Evolutionary conservation across 192 early-diverging fungal species (phyloP).

Genomic region (Paraglomus occultum): DNA sequence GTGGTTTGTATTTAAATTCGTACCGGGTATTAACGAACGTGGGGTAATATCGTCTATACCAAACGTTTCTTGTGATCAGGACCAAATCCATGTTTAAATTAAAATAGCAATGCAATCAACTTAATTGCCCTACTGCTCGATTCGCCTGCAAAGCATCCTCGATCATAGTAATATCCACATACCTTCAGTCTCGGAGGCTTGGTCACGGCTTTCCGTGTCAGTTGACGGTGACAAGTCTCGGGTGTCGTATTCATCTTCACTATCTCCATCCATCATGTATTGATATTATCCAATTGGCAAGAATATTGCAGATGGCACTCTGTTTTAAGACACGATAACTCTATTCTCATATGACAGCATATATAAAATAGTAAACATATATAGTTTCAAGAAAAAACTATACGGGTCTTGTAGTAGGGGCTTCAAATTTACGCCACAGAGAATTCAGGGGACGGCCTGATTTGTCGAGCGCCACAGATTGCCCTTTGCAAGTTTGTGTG

Average conservation of each 20-base stretch:
- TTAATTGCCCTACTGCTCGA: neutral
- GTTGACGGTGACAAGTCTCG: constrained; percentile 33
- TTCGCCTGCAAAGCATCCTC: neutral
- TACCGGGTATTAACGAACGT: constrained; percentile 10
- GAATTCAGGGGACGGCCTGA: no score
- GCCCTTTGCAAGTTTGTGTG: no score
- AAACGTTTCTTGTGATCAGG: neutral
- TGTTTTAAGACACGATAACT: no score
- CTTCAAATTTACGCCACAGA: no score
- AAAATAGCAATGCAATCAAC: neutral
- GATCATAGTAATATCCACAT: neutral
- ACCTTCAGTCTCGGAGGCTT: constrained; percentile 34
- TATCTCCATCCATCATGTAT: constrained; percentile 31
- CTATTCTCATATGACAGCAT: no score
- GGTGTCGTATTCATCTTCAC: constrained; percentile 39
- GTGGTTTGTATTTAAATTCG: constrained; percentile 12
- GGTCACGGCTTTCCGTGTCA: constrained; percentile 34
- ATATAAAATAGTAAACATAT: no score
- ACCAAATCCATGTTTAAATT: neutral
- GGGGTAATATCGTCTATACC: constrained; percentile 12
- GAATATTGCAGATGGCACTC: no score
- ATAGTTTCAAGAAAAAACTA: no score
- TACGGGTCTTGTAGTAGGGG: no score
- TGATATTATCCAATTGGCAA: no score
- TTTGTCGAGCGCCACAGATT: no score